Evolutionary conservation across 495 filamentous ascomycete genomes (phyloP), one percentile per base, ranked within the genome.

Genomic region (Parmelia sp.): DNA sequence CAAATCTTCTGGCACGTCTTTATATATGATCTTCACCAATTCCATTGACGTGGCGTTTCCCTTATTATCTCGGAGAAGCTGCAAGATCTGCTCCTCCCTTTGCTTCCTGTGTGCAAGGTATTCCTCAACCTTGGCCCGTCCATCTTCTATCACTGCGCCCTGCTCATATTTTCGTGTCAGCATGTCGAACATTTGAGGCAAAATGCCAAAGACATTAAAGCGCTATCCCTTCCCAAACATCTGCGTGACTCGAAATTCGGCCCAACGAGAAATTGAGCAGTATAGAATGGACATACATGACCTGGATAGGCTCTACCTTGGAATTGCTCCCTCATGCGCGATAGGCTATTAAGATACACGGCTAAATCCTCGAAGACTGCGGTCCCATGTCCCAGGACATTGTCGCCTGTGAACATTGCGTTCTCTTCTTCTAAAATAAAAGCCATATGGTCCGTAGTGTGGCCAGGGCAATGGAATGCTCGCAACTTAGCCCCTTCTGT

Each of bases 351-450:
- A 63, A 97, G 75, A 71, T 97, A 98, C 6, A 75, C 76, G 9
- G 73, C 74, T 3, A 96, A 79, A 63, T 96, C 87, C 74, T 96
- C 91, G 71, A 96, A 97, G 17, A 96, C 92, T 36, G 89, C 86
- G 5, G 94, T 97, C 3, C 94, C 94, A 63, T 97, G 91, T 1
- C 94, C 94, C 6, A 98, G 82, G 37, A 98, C 90, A 69, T 94
- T 97, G 70, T 98, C 94, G 45, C 90, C 94, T 0, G 92, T 96
- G 74, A 98, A 96, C 72, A 97, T 82, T 12, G 90, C 90, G 71
- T 89, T 82, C 70, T 94, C 89, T 69, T 96, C 88, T 65, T 83
- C 76, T 15, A 90, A 69, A 27, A 87, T 64, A 62, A 94, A 83
- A 33, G 80, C 83, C 83, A 94, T 88, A 73, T 97, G 94, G 70